Conservation (phyloP, 495 filamentous ascomycete genomes). For the Penicillium arizonense region DNA sequence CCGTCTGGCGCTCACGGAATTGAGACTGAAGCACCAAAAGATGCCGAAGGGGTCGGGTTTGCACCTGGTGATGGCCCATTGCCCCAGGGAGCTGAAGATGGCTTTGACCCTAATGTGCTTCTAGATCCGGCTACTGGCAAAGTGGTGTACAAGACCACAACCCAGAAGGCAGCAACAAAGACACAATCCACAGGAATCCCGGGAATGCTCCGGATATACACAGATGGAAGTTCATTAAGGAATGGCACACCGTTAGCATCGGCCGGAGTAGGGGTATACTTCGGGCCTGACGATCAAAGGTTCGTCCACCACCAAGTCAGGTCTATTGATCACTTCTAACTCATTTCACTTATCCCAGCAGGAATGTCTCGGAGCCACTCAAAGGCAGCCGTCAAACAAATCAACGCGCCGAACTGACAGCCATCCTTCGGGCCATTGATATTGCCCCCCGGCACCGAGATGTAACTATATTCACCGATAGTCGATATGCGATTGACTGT, state of each 20-base stretch:
- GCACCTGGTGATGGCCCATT: slow-evolving; percentile 55
- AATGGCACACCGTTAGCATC: slow-evolving; percentile 72
- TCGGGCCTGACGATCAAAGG: slow-evolving; percentile 71
- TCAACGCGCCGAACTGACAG: slow-evolving; percentile 90
- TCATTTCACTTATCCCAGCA: slow-evolving; percentile 39
- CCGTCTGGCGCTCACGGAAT: slow-evolving; percentile 28
- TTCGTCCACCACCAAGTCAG: slow-evolving; percentile 32
- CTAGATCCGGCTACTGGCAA: slow-evolving; percentile 57
- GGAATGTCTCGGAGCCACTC: slow-evolving; percentile 84
- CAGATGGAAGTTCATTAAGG: slow-evolving; percentile 77
- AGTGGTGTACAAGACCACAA: slow-evolving; percentile 55
- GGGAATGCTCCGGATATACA: slow-evolving; percentile 73
- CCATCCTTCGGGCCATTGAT: slow-evolving; percentile 80
- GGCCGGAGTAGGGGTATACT: slow-evolving; percentile 87
- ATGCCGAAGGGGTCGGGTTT: slow-evolving; percentile 45
- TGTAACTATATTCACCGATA: slow-evolving; percentile 76
- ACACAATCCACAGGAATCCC: slow-evolving; percentile 32
- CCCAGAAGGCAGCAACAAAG: slow-evolving; percentile 48
- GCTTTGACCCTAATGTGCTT: slow-evolving; percentile 58
- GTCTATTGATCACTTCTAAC: slow-evolving; percentile 14
- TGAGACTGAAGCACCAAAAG: slow-evolving; percentile 27
- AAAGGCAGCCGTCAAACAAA: slow-evolving; percentile 79
- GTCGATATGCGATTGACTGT: slow-evolving; percentile 85
- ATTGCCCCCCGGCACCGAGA: slow-evolving; percentile 62
- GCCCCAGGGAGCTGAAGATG: slow-evolving; percentile 55